phyloP scores from a whole-genome alignment of 1,139 yeast species.

The Scheffersomyces cryptocercus region DNA sequence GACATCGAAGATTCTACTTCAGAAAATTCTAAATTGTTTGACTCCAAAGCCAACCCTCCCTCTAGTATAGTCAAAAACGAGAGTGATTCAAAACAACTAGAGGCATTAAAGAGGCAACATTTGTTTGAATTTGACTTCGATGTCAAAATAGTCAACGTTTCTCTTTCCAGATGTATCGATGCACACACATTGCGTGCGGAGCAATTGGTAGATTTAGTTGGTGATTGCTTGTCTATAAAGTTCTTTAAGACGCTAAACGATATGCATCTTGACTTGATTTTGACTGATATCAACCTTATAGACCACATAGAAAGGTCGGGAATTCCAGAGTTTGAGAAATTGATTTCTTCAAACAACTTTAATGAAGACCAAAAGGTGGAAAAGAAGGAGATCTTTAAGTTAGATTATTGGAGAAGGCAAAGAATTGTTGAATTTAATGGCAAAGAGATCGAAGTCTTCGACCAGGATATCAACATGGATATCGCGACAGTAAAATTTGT shows the following conservation, averaged over 20 bases:
- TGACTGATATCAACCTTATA: slow-evolving; percentile 67
- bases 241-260: slow-evolving; percentile 61
- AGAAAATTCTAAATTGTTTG: background rate
- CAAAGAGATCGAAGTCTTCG: slow-evolving; percentile 67
- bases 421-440: slow-evolving; percentile 62
- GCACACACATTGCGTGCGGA: slow-evolving; percentile 62
- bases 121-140: slow-evolving; percentile 69
- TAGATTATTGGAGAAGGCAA: slow-evolving; percentile 59
- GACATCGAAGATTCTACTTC: slow-evolving; percentile 21
- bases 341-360: slow-evolving; percentile 67
- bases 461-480: slow-evolving; percentile 72
- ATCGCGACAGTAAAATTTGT: slow-evolving; percentile 81
- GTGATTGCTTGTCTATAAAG: slow-evolving; percentile 63
- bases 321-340: slow-evolving; percentile 62
- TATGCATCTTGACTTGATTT: slow-evolving; percentile 64
- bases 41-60: background rate
- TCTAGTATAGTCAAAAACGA: background rate
- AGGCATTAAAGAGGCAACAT: slow-evolving; percentile 46
- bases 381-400: slow-evolving; percentile 55
- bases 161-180: slow-evolving; percentile 68
- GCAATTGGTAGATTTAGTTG: slow-evolving; percentile 68
- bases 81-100: slow-evolving; percentile 1
- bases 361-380: slow-evolving; percentile 28
- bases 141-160: slow-evolving; percentile 61
- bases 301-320: slow-evolving; percentile 73